These are phyloP conservation scores for Xylaria grammica DNA, from an alignment of 495 filamentous ascomycete species.

Conservation along the genomic window DNA sequence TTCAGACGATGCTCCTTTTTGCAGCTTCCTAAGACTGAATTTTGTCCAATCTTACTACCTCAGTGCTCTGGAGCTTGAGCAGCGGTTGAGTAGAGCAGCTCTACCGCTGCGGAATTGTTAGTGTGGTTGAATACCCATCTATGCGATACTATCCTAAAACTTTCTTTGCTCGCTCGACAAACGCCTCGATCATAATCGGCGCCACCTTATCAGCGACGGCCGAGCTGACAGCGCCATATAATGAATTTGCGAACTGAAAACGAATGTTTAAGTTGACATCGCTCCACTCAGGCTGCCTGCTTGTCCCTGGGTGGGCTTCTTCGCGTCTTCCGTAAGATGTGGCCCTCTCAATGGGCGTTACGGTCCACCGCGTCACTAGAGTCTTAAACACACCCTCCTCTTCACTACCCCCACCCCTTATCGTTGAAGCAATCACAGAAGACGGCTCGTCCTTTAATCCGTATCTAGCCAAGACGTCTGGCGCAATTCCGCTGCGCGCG, in stretches of 20 bases:
- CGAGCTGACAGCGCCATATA: slow-evolving; percentile 79
- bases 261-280: slow-evolving; percentile 75
- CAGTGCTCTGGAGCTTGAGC: background rate
- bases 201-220: slow-evolving; percentile 84
- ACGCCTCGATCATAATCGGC: slow-evolving; percentile 87
- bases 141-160: slow-evolving; percentile 20
- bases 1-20: too few species aligned
- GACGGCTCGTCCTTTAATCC: slow-evolving; percentile 29
- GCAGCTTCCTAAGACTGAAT: too few species aligned
- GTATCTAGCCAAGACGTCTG: slow-evolving; percentile 11
- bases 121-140: too few species aligned
- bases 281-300: slow-evolving; percentile 57
- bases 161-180: slow-evolving; percentile 75
- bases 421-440: background rate
- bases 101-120: too few species aligned
- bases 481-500: slow-evolving; percentile 21
- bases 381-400: slow-evolving; percentile 71
- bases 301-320: slow-evolving; percentile 31
- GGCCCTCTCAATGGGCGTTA: slow-evolving; percentile 38
- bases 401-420: background rate
- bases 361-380: slow-evolving; percentile 79
- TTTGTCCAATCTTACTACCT: background rate
- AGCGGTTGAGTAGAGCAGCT: background rate
- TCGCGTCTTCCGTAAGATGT: slow-evolving; percentile 35
- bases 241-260: slow-evolving; percentile 82